phyloP scores from a whole-genome alignment of 257 asterid genomes.

The Nicotiana benthamiana region DNA sequence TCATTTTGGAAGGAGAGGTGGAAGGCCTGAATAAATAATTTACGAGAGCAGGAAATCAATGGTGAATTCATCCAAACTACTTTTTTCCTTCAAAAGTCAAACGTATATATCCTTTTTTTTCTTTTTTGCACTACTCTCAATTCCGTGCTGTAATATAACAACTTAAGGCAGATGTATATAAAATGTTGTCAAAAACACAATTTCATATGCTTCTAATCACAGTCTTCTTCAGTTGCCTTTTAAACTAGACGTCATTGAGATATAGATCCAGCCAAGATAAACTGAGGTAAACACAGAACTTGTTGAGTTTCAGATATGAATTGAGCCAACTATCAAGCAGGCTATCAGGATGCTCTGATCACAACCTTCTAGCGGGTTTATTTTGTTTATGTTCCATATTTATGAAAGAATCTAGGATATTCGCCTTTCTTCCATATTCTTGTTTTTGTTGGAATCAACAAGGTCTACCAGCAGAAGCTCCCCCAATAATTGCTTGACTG shows the following conservation, averaged over 20 bases:
- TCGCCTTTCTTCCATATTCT: neutral
- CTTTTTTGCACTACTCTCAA: neutral
- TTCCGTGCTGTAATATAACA: neutral
- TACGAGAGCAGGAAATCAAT: conserved; percentile 1
- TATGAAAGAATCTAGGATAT: neutral
- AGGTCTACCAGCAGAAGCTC: neutral
- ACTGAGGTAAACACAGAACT: neutral
- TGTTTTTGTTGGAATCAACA: neutral
- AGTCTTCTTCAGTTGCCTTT: neutral
- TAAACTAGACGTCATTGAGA: neutral
- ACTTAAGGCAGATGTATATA: neutral
- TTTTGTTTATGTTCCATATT: neutral
- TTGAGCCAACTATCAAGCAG: neutral
- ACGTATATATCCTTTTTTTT: neutral
- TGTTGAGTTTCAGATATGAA: neutral
- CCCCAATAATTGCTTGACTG: neutral
- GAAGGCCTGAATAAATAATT: conserved; percentile 21
- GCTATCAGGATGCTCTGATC: neutral
- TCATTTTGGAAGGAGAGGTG: conserved; percentile 33
- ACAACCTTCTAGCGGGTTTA: neutral
- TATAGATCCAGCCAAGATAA: neutral
- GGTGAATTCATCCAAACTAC: neutral
- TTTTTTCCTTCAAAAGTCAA: neutral
- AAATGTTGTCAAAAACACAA: neutral
- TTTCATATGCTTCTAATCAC: neutral